Evolutionary conservation across 2,329 filamentous ascomycete species (phyloP), one percentile per base, ranked within the genome.

Genomic region (Ciborinia camelliae): DNA sequence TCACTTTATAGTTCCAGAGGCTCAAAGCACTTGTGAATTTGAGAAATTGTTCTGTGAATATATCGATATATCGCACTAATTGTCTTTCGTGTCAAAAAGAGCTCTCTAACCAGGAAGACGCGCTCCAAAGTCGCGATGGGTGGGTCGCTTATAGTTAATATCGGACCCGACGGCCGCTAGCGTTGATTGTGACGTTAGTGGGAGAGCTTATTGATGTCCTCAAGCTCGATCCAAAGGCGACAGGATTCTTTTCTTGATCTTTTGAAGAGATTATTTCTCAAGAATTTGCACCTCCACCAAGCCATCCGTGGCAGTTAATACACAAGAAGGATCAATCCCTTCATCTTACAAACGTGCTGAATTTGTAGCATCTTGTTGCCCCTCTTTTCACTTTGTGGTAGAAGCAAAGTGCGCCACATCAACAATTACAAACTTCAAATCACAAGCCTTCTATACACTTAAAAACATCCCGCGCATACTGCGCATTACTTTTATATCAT

Each of bases 361-460:
- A 30, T 15, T 30, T 39, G 26, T 30, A 48, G 23, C 8, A 35
- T 41, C 51, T 32, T 39, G 20, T 32, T 23, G 8, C 43, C 43
- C 18, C 30, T 50, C 43, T 51, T 65, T 66, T 61, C 53, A 67
- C 68, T 71, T 63, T 68, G 71, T 68, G 71, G 71, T 72, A 70
- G 72, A 50, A 73, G 72, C 70, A 70, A 70, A 65, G 60, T 66
- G 67, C 62, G 62, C 65, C 64, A 53, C 60, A 61, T 39, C 60
- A 64, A 66, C 62, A 48, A 65, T 30, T 35, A 62, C 58, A 41
- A 62, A 47, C 35, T 64, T 30, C 60, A 64, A 51, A 68, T 48
- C 64, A 43, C 53, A 63, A 63, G 23, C 39, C 26, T 26, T 63
- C 35, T 59, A 67, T 43, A 67, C 61, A 55, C 37, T 37, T 9